A percentile compares a stretch with the other conserved stretches of the same genome.
Evolutionary conservation across 2,329 filamentous ascomycete species (phyloP).

Genomic region (Colletotrichum theobromicola): DNA sequence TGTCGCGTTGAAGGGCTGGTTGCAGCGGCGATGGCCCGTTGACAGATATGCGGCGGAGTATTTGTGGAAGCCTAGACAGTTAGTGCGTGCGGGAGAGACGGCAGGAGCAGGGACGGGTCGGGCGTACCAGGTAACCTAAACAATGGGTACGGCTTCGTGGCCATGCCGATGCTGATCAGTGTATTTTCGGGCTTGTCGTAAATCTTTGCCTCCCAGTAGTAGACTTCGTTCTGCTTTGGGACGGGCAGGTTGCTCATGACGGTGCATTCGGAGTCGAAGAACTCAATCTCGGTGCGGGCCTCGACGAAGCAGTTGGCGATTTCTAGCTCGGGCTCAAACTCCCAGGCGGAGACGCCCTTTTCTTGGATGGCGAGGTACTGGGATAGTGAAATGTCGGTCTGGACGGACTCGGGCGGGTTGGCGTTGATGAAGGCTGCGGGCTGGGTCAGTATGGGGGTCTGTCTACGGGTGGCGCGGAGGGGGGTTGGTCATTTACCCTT

Average conservation of each 20-base stretch:
- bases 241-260: constrained; percentile 97
- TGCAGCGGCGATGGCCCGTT: constrained; percentile 83
- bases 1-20: constrained; percentile 85
- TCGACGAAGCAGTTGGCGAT: constrained; percentile 99
- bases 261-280: constrained; percentile 97
- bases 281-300: constrained; percentile 94
- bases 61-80: constrained; percentile 79
- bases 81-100: neutral
- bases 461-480: neutral
- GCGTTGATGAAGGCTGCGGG: constrained; percentile 84
- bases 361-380: constrained; percentile 99
- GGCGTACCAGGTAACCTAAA: constrained; percentile 88
- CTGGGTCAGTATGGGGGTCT: neutral
- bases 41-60: constrained; percentile 92
- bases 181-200: constrained; percentile 96
- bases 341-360: constrained; percentile 99
- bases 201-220: constrained; percentile 99
- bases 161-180: constrained; percentile 88
- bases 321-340: constrained; percentile 98
- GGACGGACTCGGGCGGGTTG: constrained; percentile 92
- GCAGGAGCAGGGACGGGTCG: constrained; percentile 17
- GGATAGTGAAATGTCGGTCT: constrained; percentile 96
- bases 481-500: constrained; percentile 71
- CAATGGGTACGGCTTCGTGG: constrained; percentile 94
- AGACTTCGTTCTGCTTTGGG: constrained; percentile 98